phyloP scores from a whole-genome alignment of 345 rosid species.

The Citrus medica region DNA sequence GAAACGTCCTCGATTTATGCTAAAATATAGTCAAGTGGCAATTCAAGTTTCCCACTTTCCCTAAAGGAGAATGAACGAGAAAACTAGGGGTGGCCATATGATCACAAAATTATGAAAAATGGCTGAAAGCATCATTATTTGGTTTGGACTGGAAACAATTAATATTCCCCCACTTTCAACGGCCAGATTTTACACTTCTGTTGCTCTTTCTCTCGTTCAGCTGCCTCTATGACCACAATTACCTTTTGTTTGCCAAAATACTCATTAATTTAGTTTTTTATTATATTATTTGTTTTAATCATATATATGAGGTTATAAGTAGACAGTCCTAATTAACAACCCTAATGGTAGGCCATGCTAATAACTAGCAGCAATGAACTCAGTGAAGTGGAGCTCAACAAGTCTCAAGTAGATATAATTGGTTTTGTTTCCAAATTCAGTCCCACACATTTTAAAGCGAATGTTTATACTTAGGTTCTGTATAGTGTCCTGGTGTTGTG shows the following conservation, averaged over 20 bases:
- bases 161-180: slow-evolving; percentile 28
- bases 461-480: background rate
- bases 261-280: background rate
- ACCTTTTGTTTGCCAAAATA: background rate
- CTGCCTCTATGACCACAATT: too few relatives aligned
- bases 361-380: background rate
- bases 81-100: slow-evolving; percentile 18
- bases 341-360: background rate
- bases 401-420: background rate
- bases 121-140: slow-evolving; percentile 21
- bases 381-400: background rate
- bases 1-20: slow-evolving; percentile 8
- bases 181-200: slow-evolving; percentile 15
- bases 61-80: slow-evolving; percentile 66
- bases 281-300: background rate
- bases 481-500: background rate
- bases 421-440: too few relatives aligned
- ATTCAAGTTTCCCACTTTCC: slow-evolving; percentile 38
- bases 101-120: slow-evolving; percentile 6
- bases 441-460: background rate
- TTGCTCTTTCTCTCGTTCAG: background rate
- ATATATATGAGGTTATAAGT: background rate
- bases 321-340: background rate
- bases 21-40: slow-evolving; percentile 12
- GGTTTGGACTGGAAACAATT: slow-evolving; percentile 9